phyloP scores from a whole-genome alignment of 2,329 filamentous ascomycete species.

The Curvularia lunata region DNA sequence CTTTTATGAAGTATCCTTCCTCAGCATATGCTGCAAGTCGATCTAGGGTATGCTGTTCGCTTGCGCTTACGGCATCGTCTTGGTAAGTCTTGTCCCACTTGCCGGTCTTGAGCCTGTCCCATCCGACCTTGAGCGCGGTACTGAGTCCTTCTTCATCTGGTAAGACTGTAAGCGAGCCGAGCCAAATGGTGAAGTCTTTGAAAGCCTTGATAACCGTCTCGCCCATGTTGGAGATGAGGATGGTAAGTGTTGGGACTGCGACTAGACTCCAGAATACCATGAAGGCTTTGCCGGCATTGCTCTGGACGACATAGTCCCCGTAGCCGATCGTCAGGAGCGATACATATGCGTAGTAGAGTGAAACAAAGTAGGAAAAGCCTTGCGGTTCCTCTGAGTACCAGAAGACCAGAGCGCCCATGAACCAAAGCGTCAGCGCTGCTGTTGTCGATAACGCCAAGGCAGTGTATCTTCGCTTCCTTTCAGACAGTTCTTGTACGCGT shows the following conservation, averaged over 20 bases:
- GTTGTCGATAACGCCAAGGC: slow-evolving; percentile 49
- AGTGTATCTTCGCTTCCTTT: slow-evolving; percentile 48
- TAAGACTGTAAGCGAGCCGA: slow-evolving; percentile 62
- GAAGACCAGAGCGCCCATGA: slow-evolving; percentile 60
- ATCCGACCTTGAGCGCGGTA: slow-evolving; percentile 41
- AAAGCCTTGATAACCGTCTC: slow-evolving; percentile 62
- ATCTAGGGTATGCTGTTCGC: slow-evolving; percentile 33
- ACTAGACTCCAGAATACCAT: slow-evolving; percentile 64
- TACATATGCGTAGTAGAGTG: slow-evolving; percentile 61
- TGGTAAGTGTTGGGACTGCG: slow-evolving; percentile 61
- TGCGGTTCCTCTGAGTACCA: slow-evolving; percentile 54
- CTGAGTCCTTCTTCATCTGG: slow-evolving; percentile 56
- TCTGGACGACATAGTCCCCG: slow-evolving; percentile 56
- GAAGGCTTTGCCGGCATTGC: slow-evolving; percentile 61
- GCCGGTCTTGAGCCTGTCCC: slow-evolving; percentile 34
- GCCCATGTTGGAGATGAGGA: slow-evolving; percentile 62
- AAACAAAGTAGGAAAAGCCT: slow-evolving; percentile 59
- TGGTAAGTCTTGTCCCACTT: slow-evolving; percentile 23
- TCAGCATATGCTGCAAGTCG: slow-evolving; percentile 50
- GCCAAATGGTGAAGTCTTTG: slow-evolving; percentile 61
- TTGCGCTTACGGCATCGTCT: slow-evolving; percentile 11
- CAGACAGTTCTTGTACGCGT: slow-evolving; percentile 47
- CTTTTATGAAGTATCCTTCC: slow-evolving; percentile 51
- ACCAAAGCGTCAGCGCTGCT: slow-evolving; percentile 52
- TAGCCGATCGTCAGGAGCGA: slow-evolving; percentile 63